Base-by-base conservation (phyloP, 75 land plant species). In the Chamaecyparis obtusa region DNA sequence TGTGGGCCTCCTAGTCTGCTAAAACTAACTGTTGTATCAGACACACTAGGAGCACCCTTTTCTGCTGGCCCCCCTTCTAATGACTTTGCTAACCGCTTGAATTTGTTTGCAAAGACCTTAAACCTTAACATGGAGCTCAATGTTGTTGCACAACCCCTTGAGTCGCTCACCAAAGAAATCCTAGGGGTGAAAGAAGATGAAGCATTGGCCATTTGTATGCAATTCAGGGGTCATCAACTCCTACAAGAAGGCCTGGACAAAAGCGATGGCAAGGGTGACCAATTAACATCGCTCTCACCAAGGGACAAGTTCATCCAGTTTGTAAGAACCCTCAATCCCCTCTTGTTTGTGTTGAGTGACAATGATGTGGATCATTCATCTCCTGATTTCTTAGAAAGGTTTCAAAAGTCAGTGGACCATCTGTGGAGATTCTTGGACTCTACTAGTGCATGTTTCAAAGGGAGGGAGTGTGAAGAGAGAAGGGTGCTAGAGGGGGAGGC, bases 381-480 rank as follows among this genome's bases (percentile, higher is more conserved):
- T 27, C 89, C 79, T 14, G 94, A 93, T 79, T 93, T 93, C 78
- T 86, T 90, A 36, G 89, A 89, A 7, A 89, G 91, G 35, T 95
- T 95, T 84, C 36, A 83, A 30, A 78, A 89, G 84, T 37, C 86
- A 78, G 83, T 89, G 82, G 92, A 89, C 79, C 85, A 87, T 87
- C 72, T 91, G n/a, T 92, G 97, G 95, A 86, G 77, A 76, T 95
- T 93, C 56, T 87, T 91, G 87, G 97, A 96, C n/a, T 92, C 96
- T 33, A 89, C 94, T 44, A 90, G 91, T 82, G 83, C 89, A 36
- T 92, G 91, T n/a, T 96, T 92, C 90, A 91, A 93, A 71, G 94
- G 93, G 37, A 84, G 89, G 60, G 94, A 93, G 79, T 46, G 87
- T 67, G 95, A 88, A 51, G 96, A 95, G 83, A 88, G 96, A 51